phyloP scores from a whole-genome alignment of 495 filamentous ascomycete species.

The Tricharina praecox region DNA sequence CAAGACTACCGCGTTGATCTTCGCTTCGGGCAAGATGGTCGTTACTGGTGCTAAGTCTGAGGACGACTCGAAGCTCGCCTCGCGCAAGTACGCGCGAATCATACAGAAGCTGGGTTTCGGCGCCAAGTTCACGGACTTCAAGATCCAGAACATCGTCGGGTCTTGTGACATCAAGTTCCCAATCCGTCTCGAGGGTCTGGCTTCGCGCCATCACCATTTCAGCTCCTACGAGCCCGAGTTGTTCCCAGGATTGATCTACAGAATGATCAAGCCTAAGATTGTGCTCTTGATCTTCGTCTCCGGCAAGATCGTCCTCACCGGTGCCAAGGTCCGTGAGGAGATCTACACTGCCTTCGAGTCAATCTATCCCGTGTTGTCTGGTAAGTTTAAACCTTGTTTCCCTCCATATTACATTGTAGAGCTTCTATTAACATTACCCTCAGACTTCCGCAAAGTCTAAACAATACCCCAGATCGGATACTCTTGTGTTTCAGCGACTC shows the following conservation, averaged over 20 bases:
- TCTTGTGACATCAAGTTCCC: slow-evolving; percentile 99
- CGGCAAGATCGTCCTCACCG: slow-evolving; percentile 95
- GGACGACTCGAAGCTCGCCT: slow-evolving; percentile 91
- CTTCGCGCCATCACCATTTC: slow-evolving; percentile 95
- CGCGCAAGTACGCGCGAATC: slow-evolving; percentile 95
- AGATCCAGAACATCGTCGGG: slow-evolving; percentile 99
- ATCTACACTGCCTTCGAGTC: slow-evolving; percentile 98
- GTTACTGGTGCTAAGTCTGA: slow-evolving; percentile 98
- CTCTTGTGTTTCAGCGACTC: slow-evolving; percentile 5
- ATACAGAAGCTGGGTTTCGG: slow-evolving; percentile 99
- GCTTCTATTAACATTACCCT: slow-evolving; percentile 24
- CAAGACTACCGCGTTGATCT: slow-evolving; percentile 95
- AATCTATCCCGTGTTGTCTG: slow-evolving; percentile 95
- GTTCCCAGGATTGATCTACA: slow-evolving; percentile 98
- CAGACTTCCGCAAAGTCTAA: slow-evolving; percentile 53
- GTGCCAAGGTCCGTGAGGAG: slow-evolving; percentile 95
- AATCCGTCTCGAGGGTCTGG: slow-evolving; percentile 88
- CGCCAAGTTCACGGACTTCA: slow-evolving; percentile 98
- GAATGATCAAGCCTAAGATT: slow-evolving; percentile 99
- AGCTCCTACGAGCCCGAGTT: slow-evolving; percentile 96
- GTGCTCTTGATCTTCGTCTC: slow-evolving; percentile 97
- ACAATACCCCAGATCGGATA: slow-evolving; percentile 10
- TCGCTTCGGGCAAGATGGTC: slow-evolving; percentile 98
- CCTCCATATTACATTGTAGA: background rate
- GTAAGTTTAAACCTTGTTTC: slow-evolving; percentile 37